A percentile compares a stretch with the other conserved stretches of the same genome.
Conservation (phyloP, 768 basidiomycete genomes). For the Pulveroboletus sp. region DNA sequence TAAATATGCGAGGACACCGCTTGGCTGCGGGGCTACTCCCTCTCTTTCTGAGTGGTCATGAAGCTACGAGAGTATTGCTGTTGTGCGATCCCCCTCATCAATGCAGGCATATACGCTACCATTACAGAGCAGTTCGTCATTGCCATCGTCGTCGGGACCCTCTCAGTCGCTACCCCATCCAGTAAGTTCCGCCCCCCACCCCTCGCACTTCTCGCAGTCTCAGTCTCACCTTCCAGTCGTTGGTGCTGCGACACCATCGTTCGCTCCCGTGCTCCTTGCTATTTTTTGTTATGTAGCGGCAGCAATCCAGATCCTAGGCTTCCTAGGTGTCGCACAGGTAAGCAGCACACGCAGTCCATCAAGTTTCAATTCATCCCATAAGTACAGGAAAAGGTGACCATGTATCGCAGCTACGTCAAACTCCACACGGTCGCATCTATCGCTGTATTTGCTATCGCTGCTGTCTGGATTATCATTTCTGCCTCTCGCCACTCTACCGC, state of each 20-base stretch:
- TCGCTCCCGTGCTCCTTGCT: conserved; percentile 69
- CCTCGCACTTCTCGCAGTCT: conserved; percentile 1
- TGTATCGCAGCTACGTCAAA: conserved; percentile 65
- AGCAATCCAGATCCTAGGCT: conserved; percentile 74
- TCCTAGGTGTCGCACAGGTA: conserved; percentile 79
- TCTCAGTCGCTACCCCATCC: conserved; percentile 72
- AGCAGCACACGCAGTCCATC: not conserved
- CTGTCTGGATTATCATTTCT: conserved; percentile 78
- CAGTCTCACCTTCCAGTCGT: conserved; percentile 52
- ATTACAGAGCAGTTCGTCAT: conserved; percentile 72
- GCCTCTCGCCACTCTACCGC: conserved; percentile 73
- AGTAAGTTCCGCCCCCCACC: conserved; percentile 47
- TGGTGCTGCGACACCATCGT: conserved; percentile 77
- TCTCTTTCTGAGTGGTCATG: conserved; percentile 35
- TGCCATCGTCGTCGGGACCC: conserved; percentile 61
- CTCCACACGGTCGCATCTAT: conserved; percentile 53
- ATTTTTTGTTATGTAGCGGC: conserved; percentile 73
- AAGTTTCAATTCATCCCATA: conserved; percentile 2
- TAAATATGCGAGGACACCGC: not conserved
- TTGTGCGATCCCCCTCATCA: conserved; percentile 86
- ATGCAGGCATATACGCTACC: conserved; percentile 83
- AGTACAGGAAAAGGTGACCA: conserved; percentile 56
- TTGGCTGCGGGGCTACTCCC: conserved; percentile 1
- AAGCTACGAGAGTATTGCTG: conserved; percentile 87
- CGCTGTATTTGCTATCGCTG: conserved; percentile 69